Evolutionary conservation across 345 rosid genomes (phyloP), one percentile per base, ranked within the genome.

Genomic region (Carallia pectinifolia): DNA sequence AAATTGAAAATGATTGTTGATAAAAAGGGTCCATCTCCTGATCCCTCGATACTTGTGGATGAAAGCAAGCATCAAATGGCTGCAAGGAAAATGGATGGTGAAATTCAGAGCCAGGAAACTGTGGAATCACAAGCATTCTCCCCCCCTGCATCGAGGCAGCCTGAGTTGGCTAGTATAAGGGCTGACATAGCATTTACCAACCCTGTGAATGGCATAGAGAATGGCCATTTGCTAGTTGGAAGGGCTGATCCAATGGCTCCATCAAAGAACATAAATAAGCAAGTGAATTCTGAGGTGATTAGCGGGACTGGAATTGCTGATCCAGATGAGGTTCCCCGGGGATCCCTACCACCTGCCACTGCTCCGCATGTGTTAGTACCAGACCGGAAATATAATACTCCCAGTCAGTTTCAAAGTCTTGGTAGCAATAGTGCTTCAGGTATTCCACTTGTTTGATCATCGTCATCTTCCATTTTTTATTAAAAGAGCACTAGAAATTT

Each of bases 71-170:
- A 76, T 70, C 67, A 65, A 62, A 67, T 79, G 54, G 70, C 81
- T 68, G 48, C 81, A 53, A 82, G 82, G 68, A 82, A 72, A 66
- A 53, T 74, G 77, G 90, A 86, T 39, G 66, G 79, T 59, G 88
- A 82, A 64, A 58, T 76, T 67, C 90, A 80, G 71, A 77, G 77
- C 66, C 85, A 77, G 64, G 89, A 83, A 77, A 77, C 77, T 12
- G 77, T 70, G 52, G 86, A 78, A 53, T 79, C 82, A 44, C 87
- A 76, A 27, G 68, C 79, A 65, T 66, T 70, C 61, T 65, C 53
- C 31, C 40, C 71, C 12, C 27, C 71, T 71, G 65, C 74, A 56
- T 12, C 75, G 48, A 79, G 67, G 59, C 93, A 75, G 74, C 82
- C 70, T 76, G 83, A 84, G 44, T 75, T 77, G 63, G 74, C 74